These are phyloP conservation scores for Ustulina deusta DNA, from an alignment of 2,329 filamentous ascomycete species.

Conservation along the genomic window DNA sequence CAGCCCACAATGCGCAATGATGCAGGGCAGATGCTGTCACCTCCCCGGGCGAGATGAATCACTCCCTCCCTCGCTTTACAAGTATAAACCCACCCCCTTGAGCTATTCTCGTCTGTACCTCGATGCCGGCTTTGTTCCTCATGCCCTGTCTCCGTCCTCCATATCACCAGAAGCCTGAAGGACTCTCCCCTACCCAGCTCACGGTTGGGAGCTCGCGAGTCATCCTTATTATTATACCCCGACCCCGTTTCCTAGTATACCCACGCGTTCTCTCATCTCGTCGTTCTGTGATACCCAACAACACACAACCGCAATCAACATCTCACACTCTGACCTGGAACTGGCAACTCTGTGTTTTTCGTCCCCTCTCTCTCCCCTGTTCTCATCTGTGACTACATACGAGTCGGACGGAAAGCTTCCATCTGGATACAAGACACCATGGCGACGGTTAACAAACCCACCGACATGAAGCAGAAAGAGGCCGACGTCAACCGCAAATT, in stretches of 20 bases:
- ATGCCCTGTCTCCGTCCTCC: not conserved
- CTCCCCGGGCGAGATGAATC: not conserved
- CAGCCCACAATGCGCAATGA: conserved; percentile 6
- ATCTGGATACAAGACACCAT: conserved; percentile 39
- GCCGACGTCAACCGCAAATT: conserved; percentile 92
- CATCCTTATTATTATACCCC: conserved; percentile 22
- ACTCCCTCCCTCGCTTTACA: not conserved
- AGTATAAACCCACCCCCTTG: conserved; percentile 1
- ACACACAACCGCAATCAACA: not conserved
- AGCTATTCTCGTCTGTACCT: conserved; percentile 17
- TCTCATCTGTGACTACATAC: not conserved
- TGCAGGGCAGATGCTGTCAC: no score
- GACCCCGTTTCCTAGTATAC: conserved; percentile 36
- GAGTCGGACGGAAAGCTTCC: not conserved
- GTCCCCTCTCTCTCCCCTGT: not conserved
- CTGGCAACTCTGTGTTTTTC: conserved; percentile 6
- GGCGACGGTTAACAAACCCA: conserved; percentile 76
- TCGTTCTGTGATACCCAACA: conserved; percentile 40
- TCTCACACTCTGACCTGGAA: not conserved
- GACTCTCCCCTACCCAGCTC: not conserved
- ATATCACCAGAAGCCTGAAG: conserved; percentile 16
- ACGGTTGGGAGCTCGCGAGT: conserved; percentile 3
- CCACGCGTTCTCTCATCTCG: conserved; percentile 30
- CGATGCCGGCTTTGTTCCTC: conserved; percentile 1
- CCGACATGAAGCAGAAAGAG: conserved; percentile 81